Base-by-base conservation (phyloP, 768 basidiomycete species). In the Kondoa subrosea region DNA sequence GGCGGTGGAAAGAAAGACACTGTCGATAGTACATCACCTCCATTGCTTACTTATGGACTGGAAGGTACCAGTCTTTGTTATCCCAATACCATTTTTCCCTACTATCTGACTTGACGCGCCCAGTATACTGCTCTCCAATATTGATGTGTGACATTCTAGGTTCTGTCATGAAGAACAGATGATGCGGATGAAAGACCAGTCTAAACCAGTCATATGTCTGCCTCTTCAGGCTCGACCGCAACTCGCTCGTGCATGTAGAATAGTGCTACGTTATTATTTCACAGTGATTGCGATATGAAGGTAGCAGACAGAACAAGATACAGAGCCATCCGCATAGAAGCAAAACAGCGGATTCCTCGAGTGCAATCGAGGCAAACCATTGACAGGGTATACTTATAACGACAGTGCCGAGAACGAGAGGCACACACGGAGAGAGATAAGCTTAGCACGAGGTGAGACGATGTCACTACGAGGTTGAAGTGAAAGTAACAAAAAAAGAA, bases 111-210 rank as follows among this genome's bases (percentile, higher is more conserved):
- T 67, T 67, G 69, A 61, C 57, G 1, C 69, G 56, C 69, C 69
- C 66, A 1, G 67, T 62, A 56, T 69, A 69, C 60, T 69, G 69
- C 40, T 67, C 67, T 30, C 69, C 69, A 8, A 69, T 32, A 32
- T 69, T 69, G 67, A 69, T 27, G 60, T 27, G 30, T 1, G 57
- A 59, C 1, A 50, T 40, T 4, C 67, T 57, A 27, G 69, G 69
- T 50, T 66, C 66, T 26, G 32, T 26, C 17, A 57, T 57, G 2
- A 66, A 30, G 30, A 67, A 32, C 2, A 69, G 32, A 56, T 27
- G 29, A 60, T 69, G 62, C n/a, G 69, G 69, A 67, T 69, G 69
- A 21, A 69, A 26, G 30, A 63, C 27, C 16, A 69, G 32, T 21
- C 66, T 56, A 34, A 65, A 40, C 69, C 69, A 30, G 69, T 65